Base-by-base conservation (phyloP, 2,329 filamentous ascomycete genomes). In the Phialemonium atrogriseum region DNA sequence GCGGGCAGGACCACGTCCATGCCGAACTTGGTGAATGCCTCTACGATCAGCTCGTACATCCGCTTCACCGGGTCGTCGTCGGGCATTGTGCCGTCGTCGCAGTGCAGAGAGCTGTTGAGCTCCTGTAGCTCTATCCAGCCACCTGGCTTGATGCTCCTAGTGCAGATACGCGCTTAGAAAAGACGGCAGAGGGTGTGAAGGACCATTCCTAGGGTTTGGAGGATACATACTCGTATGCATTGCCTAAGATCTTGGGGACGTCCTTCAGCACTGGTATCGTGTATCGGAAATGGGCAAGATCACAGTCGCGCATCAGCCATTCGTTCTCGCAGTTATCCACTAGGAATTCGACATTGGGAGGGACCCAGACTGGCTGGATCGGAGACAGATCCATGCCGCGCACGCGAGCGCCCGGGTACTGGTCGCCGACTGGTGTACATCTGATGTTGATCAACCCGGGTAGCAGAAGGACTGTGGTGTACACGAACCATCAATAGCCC, bases 261-360 rank as follows among this genome's bases (percentile, higher is more conserved):
- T 72, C 55, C 9, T 52, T 46, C 29, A 73, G 61, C 29, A 59
- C 58, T 11, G 57, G 60, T 8, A 54, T 54, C 50, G 73, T 58
- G 20, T 64, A 54, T 15, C 68, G 58, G 20, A 56, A 49, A 43
- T 72, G 68, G 31, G 73, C 61, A 36, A 63, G 61, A 47, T 72
- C 66, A 45, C 70, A 72, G 39, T 65, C 50, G 3, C 55, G 48
- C 39, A 63, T 66, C 4, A 44, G 35, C 70, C 70, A 75, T 8
- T 62, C 52, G 34, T 66, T 57, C 42, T 70, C 63, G 7, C 65
- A 56, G 41, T 74, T 69, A 39, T 73, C 69, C n/a, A 74, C 55
- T 28, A 69, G 47, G 48, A 72, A 73, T 16, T 30, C 19, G 32
- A 37, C 25, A 16, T 34, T 37, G 10, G 27, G 23, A 11, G 33